These are phyloP conservation scores for Colletotrichum shisoi DNA, from an alignment of 2,329 filamentous ascomycete species.

Conservation along the genomic window DNA sequence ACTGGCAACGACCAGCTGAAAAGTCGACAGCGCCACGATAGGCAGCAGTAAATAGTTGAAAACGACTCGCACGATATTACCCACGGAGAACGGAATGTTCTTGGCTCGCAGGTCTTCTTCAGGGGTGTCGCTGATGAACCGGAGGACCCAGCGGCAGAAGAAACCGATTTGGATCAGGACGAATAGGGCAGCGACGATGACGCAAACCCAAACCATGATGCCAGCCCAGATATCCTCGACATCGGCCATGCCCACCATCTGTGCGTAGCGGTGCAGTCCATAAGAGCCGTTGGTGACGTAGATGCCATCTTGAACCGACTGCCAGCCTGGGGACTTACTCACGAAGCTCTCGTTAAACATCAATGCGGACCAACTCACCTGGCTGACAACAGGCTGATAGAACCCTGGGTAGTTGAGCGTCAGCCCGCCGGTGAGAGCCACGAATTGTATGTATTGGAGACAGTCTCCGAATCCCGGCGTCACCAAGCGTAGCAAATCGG, in stretches of 20 bases:
- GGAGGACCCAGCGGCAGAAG: conserved; percentile 76
- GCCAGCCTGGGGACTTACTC: conserved; percentile 69
- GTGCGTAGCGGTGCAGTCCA: conserved; percentile 79
- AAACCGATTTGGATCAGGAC: conserved; percentile 80
- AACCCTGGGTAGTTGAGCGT: conserved; percentile 91
- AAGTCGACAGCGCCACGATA: conserved; percentile 84
- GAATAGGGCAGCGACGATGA: conserved; percentile 73
- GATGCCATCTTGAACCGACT: conserved; percentile 81
- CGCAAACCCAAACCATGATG: conserved; percentile 89
- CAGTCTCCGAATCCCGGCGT: conserved; percentile 97
- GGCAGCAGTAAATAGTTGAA: conserved; percentile 94
- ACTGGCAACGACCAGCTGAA: conserved; percentile 81
- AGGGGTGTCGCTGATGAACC: conserved; percentile 72
- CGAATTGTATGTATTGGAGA: conserved; percentile 94
- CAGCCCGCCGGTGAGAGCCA: conserved; percentile 85
- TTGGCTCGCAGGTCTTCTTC: conserved; percentile 91
- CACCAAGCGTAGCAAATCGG: conserved; percentile 87
- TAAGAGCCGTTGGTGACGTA: conserved; percentile 81
- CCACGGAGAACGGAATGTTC: conserved; percentile 85
- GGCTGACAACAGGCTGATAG: conserved; percentile 89
- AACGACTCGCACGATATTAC: conserved; percentile 81
- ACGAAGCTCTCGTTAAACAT: conserved; percentile 95
- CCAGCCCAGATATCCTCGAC: conserved; percentile 88
- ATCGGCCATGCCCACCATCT: conserved; percentile 80
- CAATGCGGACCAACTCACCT: conserved; percentile 85